Evolutionary conservation across 441 rosid genomes (phyloP), one percentile per base, ranked within the genome.

Genomic region (Euphorbia schlechtendalii): DNA sequence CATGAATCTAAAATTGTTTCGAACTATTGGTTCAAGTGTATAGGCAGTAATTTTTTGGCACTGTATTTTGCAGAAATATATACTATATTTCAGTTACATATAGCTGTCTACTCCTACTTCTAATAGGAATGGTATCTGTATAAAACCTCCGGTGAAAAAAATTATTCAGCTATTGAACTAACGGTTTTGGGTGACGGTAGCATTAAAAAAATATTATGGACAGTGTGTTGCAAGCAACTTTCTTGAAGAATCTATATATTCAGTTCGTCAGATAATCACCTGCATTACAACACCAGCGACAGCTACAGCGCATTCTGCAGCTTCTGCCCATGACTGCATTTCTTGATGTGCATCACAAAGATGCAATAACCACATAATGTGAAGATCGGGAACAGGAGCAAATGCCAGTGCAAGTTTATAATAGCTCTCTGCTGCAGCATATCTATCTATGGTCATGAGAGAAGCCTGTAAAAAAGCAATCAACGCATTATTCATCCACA

Each of bases 281-380:
- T 95, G 99, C 99, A 95, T 92, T 66, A 95, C 88, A 79, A 91
- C 95, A 74, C 99, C 99, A 68, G 98, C 98, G 78, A 95, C 99
- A 67, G 96, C 98, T 45, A 95, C 99, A 74, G 99, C 99, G 79
- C 98, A 92, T 61, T 95, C 86, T 17, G 99, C 99, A 69, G 99
- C 97, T 82, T 95, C 98, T 75, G 99, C 98, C 86, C 88, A 95
- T 58, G 99, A 92, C 77, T 92, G 99, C 98, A 95, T 95, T 84
- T 95, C 99, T 82, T 95, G 99, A 83, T 92, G 99, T 1, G 99
- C 98, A 78, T 95, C 99, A 69, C 99, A 95, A 60, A 95, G 78
- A 84, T 95, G 99, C 74, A 95, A 75, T 74, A 95, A 84, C 98
- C 99, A 95, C 99, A 95, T 95, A 64, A 95, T 92, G 78, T 95